Conservation (phyloP, 805 yeast genomes). For the Ogataea degrootiae region DNA sequence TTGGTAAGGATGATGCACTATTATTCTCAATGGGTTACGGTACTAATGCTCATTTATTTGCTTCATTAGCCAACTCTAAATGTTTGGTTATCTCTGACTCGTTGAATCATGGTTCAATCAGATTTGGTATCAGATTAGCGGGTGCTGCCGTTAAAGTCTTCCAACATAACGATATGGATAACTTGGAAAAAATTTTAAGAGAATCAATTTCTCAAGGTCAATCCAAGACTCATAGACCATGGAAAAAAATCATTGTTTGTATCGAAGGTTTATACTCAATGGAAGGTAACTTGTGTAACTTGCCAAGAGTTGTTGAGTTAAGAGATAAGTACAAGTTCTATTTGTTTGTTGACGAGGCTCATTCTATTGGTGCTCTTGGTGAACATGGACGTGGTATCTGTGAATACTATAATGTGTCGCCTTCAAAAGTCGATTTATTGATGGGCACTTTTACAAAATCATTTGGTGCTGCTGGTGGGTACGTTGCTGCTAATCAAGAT, state of each 20-base stretch:
- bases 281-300: constrained; percentile 87
- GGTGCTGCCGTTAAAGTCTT: constrained; percentile 92
- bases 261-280: constrained; percentile 90
- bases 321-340: constrained; percentile 84
- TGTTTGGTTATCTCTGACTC: constrained; percentile 92
- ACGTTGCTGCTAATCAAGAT: constrained; percentile 70
- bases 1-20: constrained; percentile 86
- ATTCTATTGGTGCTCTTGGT: constrained; percentile 98
- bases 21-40: constrained; percentile 93
- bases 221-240: constrained; percentile 92
- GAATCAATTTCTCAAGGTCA: constrained; percentile 91
- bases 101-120: constrained; percentile 90
- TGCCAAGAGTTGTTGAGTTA: constrained; percentile 69
- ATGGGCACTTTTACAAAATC: constrained; percentile 99
- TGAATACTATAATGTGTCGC: constrained; percentile 81
- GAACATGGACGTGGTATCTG: constrained; percentile 92
- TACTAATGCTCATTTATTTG: constrained; percentile 85
- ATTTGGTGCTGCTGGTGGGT: constrained; percentile 99
- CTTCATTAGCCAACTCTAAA: constrained; percentile 77
- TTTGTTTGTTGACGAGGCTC: constrained; percentile 94
- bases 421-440: constrained; percentile 71
- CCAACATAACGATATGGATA: constrained; percentile 86
- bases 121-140: constrained; percentile 89
- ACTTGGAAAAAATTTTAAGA: constrained; percentile 69
- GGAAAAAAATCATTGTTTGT: constrained; percentile 81